Evolutionary conservation across 2,329 filamentous ascomycete genomes (phyloP), one percentile per base, ranked within the genome.

Genomic region (Juglanconis sp.): DNA sequence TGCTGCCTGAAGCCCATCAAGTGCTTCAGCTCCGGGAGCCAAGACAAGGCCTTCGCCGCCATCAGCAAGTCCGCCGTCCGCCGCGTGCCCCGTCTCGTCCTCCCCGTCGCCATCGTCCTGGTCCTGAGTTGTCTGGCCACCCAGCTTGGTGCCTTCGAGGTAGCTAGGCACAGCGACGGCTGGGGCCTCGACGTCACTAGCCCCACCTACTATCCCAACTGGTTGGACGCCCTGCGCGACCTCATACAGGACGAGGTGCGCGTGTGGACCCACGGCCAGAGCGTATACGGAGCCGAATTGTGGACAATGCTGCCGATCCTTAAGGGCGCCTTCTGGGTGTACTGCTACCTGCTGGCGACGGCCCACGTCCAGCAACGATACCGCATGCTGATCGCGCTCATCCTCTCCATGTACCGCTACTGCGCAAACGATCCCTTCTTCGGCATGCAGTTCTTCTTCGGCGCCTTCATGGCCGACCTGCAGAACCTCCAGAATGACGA

Each of bases 391-490:
- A 61, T 63, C 36, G 61, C 61, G n/a, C 54, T 63, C 15, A 47
- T 47, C 15, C 51, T 63, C 24, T 57, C 61, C 35, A 42, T 55
- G 30, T 63, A 61, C 58, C 61, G 61, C n/a, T 50, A 54, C 54
- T 56, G 54, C 51, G 48, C 61, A 51, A 63, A 63, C 61, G 61
- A 63, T 30, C 61, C 61, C 30, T 63, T 63, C 54, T 63, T 63
- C 38, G 61, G 61, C 61, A 63, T 63, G 61, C 61, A 63, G 30
- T 63, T 63, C 61, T 63, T 63, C 55, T 63, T 63, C 32, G 61
- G 61, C 10, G 61, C 61, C 47, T 63, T 63, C 61, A 63, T 63
- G 54, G 61, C 61, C 47, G 61, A 63, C 47, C 49, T 63, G 40
- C 61, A 63, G 58, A 57, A 57, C 48, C 47, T 49, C 1, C 48